These are phyloP conservation scores for Retiboletus flavoniger DNA, from an alignment of 1,284 basidiomycete species.

Conservation along the genomic window DNA sequence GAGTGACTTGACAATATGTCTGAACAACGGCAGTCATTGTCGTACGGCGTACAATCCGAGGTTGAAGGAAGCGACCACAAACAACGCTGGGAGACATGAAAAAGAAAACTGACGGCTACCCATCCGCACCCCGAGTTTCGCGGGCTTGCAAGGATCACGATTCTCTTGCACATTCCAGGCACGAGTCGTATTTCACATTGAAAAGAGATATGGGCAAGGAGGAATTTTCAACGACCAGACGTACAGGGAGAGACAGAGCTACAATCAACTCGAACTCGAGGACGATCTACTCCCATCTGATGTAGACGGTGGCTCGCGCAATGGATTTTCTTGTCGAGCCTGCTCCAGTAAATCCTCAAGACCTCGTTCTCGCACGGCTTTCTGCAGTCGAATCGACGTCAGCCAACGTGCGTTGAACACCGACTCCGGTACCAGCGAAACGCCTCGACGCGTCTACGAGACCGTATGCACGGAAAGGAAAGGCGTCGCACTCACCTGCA, in stretches of 20 bases:
- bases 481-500: slow-evolving; percentile 52
- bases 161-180: not conserved
- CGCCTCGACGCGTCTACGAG: not conserved
- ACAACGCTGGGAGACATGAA: not conserved
- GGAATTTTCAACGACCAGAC: no score
- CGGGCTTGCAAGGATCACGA: not conserved
- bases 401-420: not conserved
- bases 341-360: slow-evolving; percentile 75
- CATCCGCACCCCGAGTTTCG: not conserved
- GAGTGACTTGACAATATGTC: not conserved
- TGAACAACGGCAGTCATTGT: not conserved
- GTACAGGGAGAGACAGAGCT: no score
- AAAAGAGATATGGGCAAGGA: not conserved
- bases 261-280: slow-evolving; percentile 16
- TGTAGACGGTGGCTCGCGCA: slow-evolving; percentile 48
- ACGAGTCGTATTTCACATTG: not conserved
- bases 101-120: not conserved
- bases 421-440: not conserved
- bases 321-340: slow-evolving; percentile 79
- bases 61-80: not conserved
- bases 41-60: not conserved
- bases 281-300: slow-evolving; percentile 17
- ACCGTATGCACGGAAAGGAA: not conserved
- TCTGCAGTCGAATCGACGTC: slow-evolving; percentile 45
- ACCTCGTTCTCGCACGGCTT: slow-evolving; percentile 78